phyloP scores from a whole-genome alignment of 257 asterid genomes.

The Przewalskia tangutica region DNA sequence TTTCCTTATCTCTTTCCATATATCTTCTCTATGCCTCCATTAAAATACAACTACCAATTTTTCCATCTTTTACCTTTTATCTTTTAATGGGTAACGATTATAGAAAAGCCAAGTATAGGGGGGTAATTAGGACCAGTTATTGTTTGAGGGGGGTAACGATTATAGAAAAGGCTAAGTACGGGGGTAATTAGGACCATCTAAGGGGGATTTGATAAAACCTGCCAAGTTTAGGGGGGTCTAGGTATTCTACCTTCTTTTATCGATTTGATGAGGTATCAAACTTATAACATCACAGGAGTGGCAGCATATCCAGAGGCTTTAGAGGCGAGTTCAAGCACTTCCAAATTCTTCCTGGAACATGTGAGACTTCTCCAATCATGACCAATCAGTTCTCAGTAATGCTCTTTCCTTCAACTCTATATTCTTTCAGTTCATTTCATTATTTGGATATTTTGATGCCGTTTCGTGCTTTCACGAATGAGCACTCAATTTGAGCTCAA shows the following conservation, averaged over 20 bases:
- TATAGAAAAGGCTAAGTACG: no score
- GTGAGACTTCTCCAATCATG: conserved; percentile 93
- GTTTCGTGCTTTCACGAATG: not conserved
- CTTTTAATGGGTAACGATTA: no score
- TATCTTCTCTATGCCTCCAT: no score
- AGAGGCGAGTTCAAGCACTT: conserved; percentile 94
- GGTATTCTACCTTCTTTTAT: not conserved
- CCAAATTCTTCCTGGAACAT: conserved; percentile 91
- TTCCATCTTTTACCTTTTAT: no score
- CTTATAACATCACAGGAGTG: conserved; percentile 61
- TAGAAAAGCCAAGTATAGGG: no score
- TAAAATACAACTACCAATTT: no score
- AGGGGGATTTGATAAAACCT: no score
- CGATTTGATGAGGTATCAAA: conserved; percentile 1
- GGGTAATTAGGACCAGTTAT: no score
- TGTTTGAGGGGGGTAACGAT: no score
- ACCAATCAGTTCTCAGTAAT: conserved; percentile 96
- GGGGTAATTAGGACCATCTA: no score
- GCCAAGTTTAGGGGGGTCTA: no score
- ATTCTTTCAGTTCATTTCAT: conserved; percentile 8
- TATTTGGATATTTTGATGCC: not conserved
- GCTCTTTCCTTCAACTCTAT: conserved; percentile 15
- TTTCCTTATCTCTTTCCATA: no score
- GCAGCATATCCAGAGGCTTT: conserved; percentile 98
- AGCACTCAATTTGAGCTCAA: not conserved